Percentiles rank a stretch among this genome's conserved stretches.
Evolutionary conservation across 1,284 basidiomycete genomes (phyloP).

Genomic region (Trichosporon faecale): DNA sequence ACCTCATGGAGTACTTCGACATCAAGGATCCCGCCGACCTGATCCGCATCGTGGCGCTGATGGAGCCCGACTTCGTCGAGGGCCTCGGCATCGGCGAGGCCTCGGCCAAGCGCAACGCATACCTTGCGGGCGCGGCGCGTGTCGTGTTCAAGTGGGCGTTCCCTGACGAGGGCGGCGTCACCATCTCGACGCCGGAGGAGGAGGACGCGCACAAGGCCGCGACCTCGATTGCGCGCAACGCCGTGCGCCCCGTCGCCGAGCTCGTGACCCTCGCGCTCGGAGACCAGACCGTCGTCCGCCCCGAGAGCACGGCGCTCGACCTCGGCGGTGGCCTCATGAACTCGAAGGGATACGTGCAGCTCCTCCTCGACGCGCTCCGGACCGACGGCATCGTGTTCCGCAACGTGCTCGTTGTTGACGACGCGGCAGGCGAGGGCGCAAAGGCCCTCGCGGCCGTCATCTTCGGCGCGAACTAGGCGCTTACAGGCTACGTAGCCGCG

Average conservation of each 20-base stretch:
- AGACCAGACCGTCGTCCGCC: conserved; percentile 35
- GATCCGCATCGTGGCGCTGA: conserved; percentile 38
- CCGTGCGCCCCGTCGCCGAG: conserved; percentile 32
- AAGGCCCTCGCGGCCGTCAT: conserved; percentile 35
- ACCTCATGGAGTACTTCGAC: conserved; percentile 42
- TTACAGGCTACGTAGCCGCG: neutral
- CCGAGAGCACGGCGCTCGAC: conserved; percentile 31
- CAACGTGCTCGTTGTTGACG: conserved; percentile 34
- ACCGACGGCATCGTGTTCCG: conserved; percentile 33
- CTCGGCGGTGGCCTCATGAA: conserved; percentile 46
- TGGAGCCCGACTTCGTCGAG: conserved; percentile 27
- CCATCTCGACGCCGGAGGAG: conserved; percentile 13
- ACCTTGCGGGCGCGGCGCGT: conserved; percentile 40
- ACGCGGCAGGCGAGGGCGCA: conserved; percentile 44
- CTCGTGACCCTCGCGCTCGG: conserved; percentile 39
- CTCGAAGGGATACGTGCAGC: conserved; percentile 35
- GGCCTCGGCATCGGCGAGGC: conserved; percentile 36
- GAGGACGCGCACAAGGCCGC: conserved; percentile 29
- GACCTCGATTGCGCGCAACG: conserved; percentile 26
- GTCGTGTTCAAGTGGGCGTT: conserved; percentile 44
- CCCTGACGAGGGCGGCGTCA: conserved; percentile 28
- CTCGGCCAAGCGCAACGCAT: conserved; percentile 39
- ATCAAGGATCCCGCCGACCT: conserved; percentile 37
- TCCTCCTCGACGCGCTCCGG: conserved; percentile 35
- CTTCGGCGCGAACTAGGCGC: conserved; percentile 18